These are phyloP conservation scores for Panicum miliaceum DNA, from an alignment of 176 grass and related monocot genomes.

Conservation along the genomic window DNA sequence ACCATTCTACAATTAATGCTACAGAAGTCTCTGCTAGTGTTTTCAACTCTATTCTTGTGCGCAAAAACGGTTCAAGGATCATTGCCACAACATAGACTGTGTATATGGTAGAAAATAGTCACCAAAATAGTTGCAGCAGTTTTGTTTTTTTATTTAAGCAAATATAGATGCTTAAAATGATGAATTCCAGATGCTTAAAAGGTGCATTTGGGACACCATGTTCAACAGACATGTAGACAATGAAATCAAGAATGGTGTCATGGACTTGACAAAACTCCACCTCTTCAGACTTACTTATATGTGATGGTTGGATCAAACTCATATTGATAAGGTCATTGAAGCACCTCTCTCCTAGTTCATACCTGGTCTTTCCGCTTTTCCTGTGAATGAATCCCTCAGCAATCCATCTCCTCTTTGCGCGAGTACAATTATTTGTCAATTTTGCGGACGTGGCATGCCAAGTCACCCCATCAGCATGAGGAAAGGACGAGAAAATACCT, in stretches of 20 bases:
- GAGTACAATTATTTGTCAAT: no score
- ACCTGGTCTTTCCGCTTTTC: not conserved
- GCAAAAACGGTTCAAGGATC: not conserved
- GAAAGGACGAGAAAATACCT: no score
- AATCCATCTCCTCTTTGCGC: not conserved
- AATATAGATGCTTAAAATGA: not conserved
- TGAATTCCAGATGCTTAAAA: not conserved
- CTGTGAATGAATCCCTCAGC: not conserved
- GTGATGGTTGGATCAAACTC: not conserved
- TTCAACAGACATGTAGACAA: no score
- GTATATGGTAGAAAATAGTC: not conserved
- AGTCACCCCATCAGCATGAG: no score
- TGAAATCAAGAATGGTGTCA: no score
- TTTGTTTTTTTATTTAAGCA: not conserved
- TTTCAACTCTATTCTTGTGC: not conserved
- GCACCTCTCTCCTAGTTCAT: not conserved
- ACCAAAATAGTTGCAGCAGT: not conserved
- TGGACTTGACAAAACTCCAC: no score
- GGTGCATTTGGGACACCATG: no score
- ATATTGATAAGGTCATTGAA: not conserved
- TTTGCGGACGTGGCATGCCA: no score
- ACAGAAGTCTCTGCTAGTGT: not conserved
- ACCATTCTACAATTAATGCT: not conserved
- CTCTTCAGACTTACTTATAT: not conserved
- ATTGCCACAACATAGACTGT: not conserved